Conservation (phyloP, 176 grass and related monocot genomes). For the Oryza meyeriana region DNA sequence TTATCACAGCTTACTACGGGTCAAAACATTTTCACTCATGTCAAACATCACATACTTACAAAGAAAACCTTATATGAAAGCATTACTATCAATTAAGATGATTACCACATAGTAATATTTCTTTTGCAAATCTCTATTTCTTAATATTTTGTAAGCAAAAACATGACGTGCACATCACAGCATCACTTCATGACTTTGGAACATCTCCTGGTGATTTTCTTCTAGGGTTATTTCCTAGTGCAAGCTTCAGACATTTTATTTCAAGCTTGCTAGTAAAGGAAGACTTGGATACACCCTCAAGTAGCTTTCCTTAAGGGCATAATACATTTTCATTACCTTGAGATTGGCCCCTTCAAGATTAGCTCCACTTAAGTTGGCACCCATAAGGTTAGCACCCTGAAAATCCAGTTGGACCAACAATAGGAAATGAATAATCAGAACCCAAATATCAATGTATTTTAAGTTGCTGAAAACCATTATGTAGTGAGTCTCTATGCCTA, state of each 20-base stretch:
- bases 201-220: neutral
- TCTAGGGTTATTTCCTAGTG: neutral
- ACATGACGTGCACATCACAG: neutral
- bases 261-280: neutral
- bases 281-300: neutral
- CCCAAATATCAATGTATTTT: constrained; percentile 12
- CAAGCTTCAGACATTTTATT: neutral
- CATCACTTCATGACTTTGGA: neutral
- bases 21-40: neutral
- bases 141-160: neutral
- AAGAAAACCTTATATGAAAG: neutral
- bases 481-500: neutral
- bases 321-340: constrained; percentile 53
- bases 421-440: constrained; percentile 25
- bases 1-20: neutral
- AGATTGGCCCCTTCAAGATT: constrained; percentile 99
- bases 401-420: constrained; percentile 33
- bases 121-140: neutral
- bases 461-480: neutral
- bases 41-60: neutral
- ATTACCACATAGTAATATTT: neutral
- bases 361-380: constrained; percentile 68
- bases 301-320: neutral
- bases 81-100: neutral
- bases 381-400: constrained; percentile 72